These are phyloP conservation scores for Carnegiea gigantea DNA, from an alignment of 179 eudicot species.

Conservation along the genomic window DNA sequence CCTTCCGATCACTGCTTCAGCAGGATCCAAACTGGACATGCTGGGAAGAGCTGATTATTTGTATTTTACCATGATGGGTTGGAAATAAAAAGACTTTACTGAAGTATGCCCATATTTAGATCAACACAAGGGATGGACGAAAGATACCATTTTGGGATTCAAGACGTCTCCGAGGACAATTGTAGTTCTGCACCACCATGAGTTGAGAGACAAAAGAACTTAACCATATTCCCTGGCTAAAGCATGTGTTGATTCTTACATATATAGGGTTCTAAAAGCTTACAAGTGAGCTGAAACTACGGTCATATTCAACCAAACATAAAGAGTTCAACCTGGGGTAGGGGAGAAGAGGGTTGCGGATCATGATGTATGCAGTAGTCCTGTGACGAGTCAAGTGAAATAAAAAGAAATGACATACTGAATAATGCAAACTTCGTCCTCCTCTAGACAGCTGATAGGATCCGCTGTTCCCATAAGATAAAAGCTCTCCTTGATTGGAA, in stretches of 20 bases:
- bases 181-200: background rate
- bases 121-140: background rate
- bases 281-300: background rate
- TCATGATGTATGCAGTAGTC: background rate
- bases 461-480: constrained; percentile 77
- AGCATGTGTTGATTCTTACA: background rate
- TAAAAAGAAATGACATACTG: constrained; percentile 41
- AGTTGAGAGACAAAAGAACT: background rate
- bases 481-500: constrained; percentile 63
- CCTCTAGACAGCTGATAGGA: constrained; percentile 54
- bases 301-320: background rate
- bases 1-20: no score
- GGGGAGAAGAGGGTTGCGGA: background rate
- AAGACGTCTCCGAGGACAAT: background rate
- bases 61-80: background rate
- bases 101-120: background rate
- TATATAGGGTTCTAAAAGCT: background rate
- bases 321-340: background rate
- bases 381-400: background rate
- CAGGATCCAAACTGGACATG: background rate
- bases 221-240: background rate
- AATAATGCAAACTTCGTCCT: constrained; percentile 67
- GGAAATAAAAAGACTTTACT: no score
- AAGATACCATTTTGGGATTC: background rate
- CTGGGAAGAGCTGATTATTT: background rate